Percentiles rank a stretch among this genome's conserved stretches.
Evolutionary conservation across 495 filamentous ascomycete species (phyloP).

Genomic region (Lepraria neglecta): DNA sequence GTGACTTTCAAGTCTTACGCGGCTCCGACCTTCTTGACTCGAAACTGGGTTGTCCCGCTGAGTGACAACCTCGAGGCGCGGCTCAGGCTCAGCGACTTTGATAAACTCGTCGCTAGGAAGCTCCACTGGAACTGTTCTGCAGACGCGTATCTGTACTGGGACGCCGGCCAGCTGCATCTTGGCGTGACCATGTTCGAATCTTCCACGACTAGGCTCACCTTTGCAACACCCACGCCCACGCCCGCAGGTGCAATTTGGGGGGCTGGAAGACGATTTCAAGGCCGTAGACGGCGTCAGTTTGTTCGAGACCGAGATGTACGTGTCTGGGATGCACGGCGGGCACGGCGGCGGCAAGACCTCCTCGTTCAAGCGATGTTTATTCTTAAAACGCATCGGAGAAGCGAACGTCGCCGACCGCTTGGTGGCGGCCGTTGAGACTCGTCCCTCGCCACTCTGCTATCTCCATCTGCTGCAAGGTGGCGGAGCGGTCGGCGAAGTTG

Average conservation of each 20-base stretch:
- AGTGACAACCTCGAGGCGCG: conserved; percentile 36
- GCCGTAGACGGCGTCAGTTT: conserved; percentile 45
- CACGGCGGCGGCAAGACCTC: conserved; percentile 54
- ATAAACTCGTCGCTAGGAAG: conserved; percentile 37
- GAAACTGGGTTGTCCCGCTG: conserved; percentile 48
- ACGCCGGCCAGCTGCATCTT: conserved; percentile 43
- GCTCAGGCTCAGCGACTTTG: conserved; percentile 40
- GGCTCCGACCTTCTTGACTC: conserved; percentile 39
- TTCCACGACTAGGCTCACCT: conserved; percentile 29
- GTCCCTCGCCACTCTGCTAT: conserved; percentile 53
- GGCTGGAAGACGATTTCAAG: conserved; percentile 35
- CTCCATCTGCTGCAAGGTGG: conserved; percentile 59
- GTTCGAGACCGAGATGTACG: conserved; percentile 57
- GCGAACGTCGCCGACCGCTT: conserved; percentile 36
- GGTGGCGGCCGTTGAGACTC: conserved; percentile 41
- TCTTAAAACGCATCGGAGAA: conserved; percentile 48
- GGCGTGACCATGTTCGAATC: conserved; percentile 51
- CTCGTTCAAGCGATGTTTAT: conserved; percentile 60
- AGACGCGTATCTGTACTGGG: conserved; percentile 55
- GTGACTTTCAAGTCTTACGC: conserved; percentile 39
- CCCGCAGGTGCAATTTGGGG: conserved; percentile 32
- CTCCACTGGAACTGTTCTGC: conserved; percentile 45
- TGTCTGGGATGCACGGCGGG: conserved; percentile 54
- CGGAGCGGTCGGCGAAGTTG: conserved; percentile 45
- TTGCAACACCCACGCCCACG: conserved; percentile 26